Base-by-base conservation (phyloP, 805 yeast species). In the Groenewaldozyma salmanticensis region DNA sequence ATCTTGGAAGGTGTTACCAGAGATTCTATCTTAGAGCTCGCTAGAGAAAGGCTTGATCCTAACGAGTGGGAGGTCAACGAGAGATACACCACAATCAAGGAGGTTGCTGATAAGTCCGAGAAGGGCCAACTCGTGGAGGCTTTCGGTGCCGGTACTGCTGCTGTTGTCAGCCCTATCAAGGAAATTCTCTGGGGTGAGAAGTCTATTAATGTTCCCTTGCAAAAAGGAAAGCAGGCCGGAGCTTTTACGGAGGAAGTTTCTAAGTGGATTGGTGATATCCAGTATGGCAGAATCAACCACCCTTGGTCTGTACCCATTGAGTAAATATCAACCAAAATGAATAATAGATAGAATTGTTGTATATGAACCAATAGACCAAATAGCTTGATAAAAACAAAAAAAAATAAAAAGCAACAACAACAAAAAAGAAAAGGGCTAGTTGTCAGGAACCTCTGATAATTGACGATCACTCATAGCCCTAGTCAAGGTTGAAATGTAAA, bases 111-210 rank as follows among this genome's bases (percentile, higher is more conserved):
- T 54, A 77, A 77, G 53, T 81, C 95, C 36, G 68, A 65, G 38
- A 75, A 79, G 61, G 95, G 95, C 46, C 81, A 83, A 59, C 72
- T 90, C 54, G 74, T 88, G 5, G 98, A 92, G 71, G 94, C 95
- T 17, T 90, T 90, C 56, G 97, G 97, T 53, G 70, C 96, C 17
- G 98, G 98, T 57, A 90, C 98, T 43, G 97, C 98, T 46, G 97
- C 96, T 34, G 78, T 90, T 57, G 97, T 92, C 35, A 78, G 95
- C 29, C 97, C 97, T 52, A 86, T 90, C 58, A 78, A 81, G 64
- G 82, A 74, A 54, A 85, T 90, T 57, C 88, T 87, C 44, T 90
- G 78, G 77, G 69, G 73, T 45, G 94, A 80, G 39, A 61, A 77
- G 56, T 74, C 72, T 46, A 85, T 90, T 52, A 49, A 65, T 4